Conservation (phyloP, 129 eudicot genomes). For the carrot (Daucus carota) region DNA sequence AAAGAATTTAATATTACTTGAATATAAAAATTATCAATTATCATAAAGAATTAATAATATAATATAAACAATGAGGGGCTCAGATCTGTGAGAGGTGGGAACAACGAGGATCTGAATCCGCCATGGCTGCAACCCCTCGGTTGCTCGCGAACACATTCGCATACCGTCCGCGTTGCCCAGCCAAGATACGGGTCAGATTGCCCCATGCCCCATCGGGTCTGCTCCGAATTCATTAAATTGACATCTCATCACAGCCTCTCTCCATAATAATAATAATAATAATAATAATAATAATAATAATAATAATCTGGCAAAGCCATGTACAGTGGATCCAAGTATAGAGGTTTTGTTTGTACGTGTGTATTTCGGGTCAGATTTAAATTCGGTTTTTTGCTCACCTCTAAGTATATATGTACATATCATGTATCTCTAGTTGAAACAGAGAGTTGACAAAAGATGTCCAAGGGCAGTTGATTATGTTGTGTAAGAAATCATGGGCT, state of each 20-base stretch:
- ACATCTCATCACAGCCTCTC: background rate
- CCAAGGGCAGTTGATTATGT: background rate
- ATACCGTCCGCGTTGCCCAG: conserved; percentile 1
- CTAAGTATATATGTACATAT: background rate
- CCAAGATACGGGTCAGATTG: background rate
- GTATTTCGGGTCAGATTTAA: no score
- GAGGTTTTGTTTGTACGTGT: background rate
- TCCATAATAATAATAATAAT: background rate
- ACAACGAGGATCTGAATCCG: background rate
- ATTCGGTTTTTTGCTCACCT: no score
- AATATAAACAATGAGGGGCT: no score
- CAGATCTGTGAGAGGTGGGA: conserved; percentile 7
- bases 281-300: background rate
- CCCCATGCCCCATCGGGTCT: background rate
- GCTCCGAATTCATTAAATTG: background rate
- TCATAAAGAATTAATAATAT: no score
- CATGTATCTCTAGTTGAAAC: background rate
- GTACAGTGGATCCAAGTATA: background rate
- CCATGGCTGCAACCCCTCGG: conserved; percentile 26
- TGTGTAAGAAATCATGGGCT: background rate
- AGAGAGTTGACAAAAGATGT: background rate
- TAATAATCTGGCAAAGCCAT: background rate
- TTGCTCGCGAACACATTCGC: conserved; percentile 12
- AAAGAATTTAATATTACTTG: no score
- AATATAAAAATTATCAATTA: no score